A percentile compares a stretch with the other conserved stretches of the same genome.
phyloP scores from a whole-genome alignment of 768 basidiomycete genomes.

The Dictyophora rubrovolvata region DNA sequence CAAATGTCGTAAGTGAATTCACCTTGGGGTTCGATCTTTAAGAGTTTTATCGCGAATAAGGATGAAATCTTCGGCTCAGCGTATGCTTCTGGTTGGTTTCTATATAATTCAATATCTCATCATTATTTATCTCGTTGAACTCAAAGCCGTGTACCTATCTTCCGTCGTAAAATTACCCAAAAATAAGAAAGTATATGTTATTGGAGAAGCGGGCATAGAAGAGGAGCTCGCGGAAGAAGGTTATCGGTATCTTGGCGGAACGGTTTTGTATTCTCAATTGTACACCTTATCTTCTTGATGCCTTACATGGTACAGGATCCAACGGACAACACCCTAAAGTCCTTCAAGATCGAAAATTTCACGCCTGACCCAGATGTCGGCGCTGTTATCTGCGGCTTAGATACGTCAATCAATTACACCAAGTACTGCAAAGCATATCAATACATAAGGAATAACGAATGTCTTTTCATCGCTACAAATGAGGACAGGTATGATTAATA shows the following conservation, averaged over 20 bases:
- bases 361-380: constrained; percentile 66
- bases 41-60: constrained; percentile 31
- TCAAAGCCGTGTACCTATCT: constrained; percentile 60
- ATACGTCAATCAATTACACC: constrained; percentile 81
- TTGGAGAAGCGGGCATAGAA: constrained; percentile 86
- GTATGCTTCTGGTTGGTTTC: constrained; percentile 48
- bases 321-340: constrained; percentile 63
- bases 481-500: constrained; percentile 37
- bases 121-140: background rate
- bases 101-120: background rate
- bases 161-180: constrained; percentile 82
- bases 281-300: background rate
- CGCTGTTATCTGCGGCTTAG: constrained; percentile 94
- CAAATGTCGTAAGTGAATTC: constrained; percentile 52
- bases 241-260: constrained; percentile 70
- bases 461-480: constrained; percentile 85
- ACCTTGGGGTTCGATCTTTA: background rate
- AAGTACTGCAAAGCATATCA: constrained; percentile 90
- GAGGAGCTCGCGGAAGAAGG: constrained; percentile 90
- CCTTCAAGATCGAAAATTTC: constrained; percentile 62
- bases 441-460: constrained; percentile 75
- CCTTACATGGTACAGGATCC: constrained; percentile 51
- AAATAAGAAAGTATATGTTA: constrained; percentile 90
- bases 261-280: constrained; percentile 34
- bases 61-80: constrained; percentile 97